Base-by-base conservation (phyloP, 139 green algal species). In the Nannochloris sp. region DNA sequence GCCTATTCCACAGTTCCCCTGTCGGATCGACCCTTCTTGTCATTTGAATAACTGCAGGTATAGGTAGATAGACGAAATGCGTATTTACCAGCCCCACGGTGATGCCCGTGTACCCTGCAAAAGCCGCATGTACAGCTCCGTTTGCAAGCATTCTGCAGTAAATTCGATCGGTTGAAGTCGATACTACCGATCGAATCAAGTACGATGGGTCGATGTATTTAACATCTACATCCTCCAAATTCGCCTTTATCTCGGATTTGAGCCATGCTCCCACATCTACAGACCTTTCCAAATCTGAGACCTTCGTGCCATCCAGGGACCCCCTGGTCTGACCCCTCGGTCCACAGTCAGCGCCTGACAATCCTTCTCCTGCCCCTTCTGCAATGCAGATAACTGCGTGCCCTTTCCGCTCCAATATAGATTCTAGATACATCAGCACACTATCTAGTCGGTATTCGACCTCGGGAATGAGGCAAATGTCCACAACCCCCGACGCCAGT, bases 141-240 rank as follows among this genome's bases (percentile, higher is more conserved):
- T 98, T 90, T 5, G 83, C 92, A 49, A 98, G 77, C 51, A 89
- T 73, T 71, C 89, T 89, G 83, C 88, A 95, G 78, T 93, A 94
- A 66, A 95, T 89, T 43, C 88, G 85, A 79, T 97, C 91, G 43
- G 78, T 84, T 45, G 79, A 80, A 56, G 84, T 95, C 33, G 84
- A 90, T 43, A 87, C 79, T 31, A 95, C 87, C 12, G 88, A 85
- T 16, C 91, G 76, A 60, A 97, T 93, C 40, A 46, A 45, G 23
- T 44, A 61, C 30, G 33, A 28, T 9, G 85, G 85, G 56, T 91
- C 85, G 23, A 85, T 85, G 62, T 81, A 83, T 57, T 86, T 87
- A 49, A 85, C 68, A 59, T 87, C 79, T 2, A 67, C 76, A 28
- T 80, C 66, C 37, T 79, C 81, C 50, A 85, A 79, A 59, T 77